These are phyloP conservation scores for Alternaria metachromatica DNA, from an alignment of 2,329 filamentous ascomycete species.

Conservation along the genomic window DNA sequence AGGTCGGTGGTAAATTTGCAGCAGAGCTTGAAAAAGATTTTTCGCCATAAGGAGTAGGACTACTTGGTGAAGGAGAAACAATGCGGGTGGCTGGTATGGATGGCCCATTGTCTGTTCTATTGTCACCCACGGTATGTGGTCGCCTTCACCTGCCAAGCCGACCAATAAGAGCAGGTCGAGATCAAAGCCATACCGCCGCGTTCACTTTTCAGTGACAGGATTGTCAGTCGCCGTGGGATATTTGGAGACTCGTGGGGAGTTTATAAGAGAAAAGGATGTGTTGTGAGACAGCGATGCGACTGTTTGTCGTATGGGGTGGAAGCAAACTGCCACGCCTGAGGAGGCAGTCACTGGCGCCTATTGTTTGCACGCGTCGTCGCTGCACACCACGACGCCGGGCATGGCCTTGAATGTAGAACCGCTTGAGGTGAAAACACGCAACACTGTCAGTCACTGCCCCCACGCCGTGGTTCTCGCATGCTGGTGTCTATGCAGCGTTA, in stretches of 20 bases:
- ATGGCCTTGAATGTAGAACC: background rate
- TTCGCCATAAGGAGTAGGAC: background rate
- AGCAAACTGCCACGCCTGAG: background rate
- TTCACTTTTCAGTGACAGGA: background rate
- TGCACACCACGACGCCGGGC: background rate
- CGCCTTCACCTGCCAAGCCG: background rate
- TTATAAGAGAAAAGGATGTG: background rate
- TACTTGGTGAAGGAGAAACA: slow-evolving; percentile 3
- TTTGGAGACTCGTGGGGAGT: background rate
- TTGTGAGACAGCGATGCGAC: background rate
- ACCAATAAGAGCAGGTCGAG: background rate
- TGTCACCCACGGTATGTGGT: slow-evolving; percentile 2
- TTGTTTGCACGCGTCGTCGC: background rate
- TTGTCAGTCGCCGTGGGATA: background rate
- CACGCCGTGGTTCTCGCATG: background rate
- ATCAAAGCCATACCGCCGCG: background rate
- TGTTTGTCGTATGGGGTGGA: background rate
- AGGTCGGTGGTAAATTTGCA: slow-evolving; percentile 11
- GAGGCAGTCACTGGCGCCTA: background rate
- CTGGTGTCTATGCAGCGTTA: background rate
- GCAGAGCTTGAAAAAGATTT: background rate
- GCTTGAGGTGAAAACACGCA: background rate
- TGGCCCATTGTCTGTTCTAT: slow-evolving; percentile 9
- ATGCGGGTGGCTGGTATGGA: slow-evolving; percentile 9
- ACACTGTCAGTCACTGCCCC: background rate